Evolutionary conservation across 805 yeast species (phyloP).

Genomic region (Candida endomychidarum): DNA sequence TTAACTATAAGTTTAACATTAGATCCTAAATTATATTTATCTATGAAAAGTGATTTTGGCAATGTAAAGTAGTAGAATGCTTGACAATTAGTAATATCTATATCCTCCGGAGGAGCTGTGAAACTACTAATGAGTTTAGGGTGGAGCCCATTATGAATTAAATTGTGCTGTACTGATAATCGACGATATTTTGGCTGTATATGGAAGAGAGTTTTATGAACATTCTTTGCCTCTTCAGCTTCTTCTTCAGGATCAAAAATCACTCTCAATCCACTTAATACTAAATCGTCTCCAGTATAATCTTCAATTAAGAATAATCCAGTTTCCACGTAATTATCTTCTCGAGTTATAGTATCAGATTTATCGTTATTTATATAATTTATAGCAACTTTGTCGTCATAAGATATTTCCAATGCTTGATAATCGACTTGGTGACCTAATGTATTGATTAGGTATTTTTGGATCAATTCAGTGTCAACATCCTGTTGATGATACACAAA

Average conservation of each 20-base stretch:
- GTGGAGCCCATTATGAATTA: constrained; percentile 34
- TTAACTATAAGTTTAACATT: constrained; percentile 23
- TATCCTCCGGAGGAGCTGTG: constrained; percentile 17
- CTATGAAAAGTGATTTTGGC: constrained; percentile 34
- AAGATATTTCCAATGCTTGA: constrained; percentile 14
- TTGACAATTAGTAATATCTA: constrained; percentile 30
- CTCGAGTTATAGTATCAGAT: not conserved
- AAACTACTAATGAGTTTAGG: constrained; percentile 28
- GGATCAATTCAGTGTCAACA: constrained; percentile 5
- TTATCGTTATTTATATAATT: constrained; percentile 12
- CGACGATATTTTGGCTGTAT: constrained; percentile 30
- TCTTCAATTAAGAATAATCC: constrained; percentile 37
- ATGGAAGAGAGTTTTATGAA: constrained; percentile 41
- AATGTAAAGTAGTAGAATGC: constrained; percentile 33
- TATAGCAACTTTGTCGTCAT: constrained; percentile 13
- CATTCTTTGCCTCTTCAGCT: constrained; percentile 16
- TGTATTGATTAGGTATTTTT: not conserved
- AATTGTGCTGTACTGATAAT: not conserved
- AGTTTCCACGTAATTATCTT: constrained; percentile 27
- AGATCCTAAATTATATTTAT: constrained; percentile 35
- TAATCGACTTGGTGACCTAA: not conserved
- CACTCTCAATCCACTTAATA: constrained; percentile 37
- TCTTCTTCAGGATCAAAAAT: constrained; percentile 15
- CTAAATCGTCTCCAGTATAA: constrained; percentile 29
- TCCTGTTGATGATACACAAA: constrained; percentile 24